Evolutionary conservation across 2,329 filamentous ascomycete genomes (phyloP).

Genomic region (Colletotrichum liriopes): DNA sequence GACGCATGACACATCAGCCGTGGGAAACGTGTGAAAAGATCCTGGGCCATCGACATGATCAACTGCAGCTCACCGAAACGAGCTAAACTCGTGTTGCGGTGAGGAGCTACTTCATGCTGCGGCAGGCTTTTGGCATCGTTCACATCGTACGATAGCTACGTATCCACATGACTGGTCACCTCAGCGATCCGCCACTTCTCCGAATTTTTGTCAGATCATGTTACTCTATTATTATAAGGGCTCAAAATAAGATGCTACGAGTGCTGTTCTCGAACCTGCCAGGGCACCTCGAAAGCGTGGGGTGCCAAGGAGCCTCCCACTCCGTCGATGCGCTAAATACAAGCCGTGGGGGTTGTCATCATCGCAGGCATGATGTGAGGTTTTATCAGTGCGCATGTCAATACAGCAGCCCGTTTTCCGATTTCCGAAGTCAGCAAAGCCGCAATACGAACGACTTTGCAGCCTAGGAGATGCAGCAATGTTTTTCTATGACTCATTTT

Average conservation of each 20-base stretch:
- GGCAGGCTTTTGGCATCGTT: neutral
- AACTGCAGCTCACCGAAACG: neutral
- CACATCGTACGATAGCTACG: conserved; percentile 12
- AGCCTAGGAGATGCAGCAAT: no score
- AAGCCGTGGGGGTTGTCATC: neutral
- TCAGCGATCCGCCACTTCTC: neutral
- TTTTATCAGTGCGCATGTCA: neutral
- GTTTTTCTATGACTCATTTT: no score
- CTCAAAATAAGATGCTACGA: neutral
- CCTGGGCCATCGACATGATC: neutral
- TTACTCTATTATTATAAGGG: neutral
- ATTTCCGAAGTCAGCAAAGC: neutral
- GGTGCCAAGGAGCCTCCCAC: neutral
- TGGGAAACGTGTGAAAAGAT: neutral
- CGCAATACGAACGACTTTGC: no score
- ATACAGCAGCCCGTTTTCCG: neutral
- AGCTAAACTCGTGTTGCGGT: neutral
- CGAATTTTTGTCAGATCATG: conserved; percentile 19
- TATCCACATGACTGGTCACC: neutral
- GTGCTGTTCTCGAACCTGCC: neutral
- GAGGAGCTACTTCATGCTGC: neutral
- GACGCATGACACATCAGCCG: no score
- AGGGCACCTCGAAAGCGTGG: neutral
- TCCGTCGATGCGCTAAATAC: neutral
- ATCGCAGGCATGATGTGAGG: no score